A percentile compares a stretch with the other conserved stretches of the same genome.
Evolutionary conservation across 345 rosid genomes (phyloP).

Genomic region (Moricandia arvensis): DNA sequence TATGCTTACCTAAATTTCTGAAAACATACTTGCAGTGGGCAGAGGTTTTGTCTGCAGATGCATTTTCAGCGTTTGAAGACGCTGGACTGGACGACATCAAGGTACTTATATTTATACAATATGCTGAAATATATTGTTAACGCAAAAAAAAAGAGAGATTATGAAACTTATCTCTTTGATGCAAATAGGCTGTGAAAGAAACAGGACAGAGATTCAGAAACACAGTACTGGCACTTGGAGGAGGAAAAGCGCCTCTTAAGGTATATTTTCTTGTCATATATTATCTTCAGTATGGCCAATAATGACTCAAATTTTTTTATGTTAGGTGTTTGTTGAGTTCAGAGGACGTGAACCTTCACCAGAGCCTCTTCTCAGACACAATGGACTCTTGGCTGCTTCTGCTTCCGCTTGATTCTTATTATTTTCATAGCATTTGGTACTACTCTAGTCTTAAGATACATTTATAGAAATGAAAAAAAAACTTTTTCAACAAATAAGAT

Average conservation of each 20-base stretch:
- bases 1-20: constrained; percentile 22
- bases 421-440: neutral
- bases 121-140: neutral
- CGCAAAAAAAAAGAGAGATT: neutral
- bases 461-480: neutral
- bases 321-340: constrained; percentile 82
- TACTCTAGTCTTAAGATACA: neutral
- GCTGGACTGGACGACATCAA: constrained; percentile 72
- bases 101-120: constrained; percentile 46
- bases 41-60: constrained; percentile 97
- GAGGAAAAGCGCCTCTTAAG: constrained; percentile 84
- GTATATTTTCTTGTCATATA: constrained; percentile 31
- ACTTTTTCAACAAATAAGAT: constrained; percentile 18
- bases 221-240: constrained; percentile 94
- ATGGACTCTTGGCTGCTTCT: constrained; percentile 55
- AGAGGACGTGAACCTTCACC: constrained; percentile 98
- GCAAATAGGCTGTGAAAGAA: constrained; percentile 78
- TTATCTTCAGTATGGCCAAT: neutral
- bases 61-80: constrained; percentile 97
- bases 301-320: neutral
- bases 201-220: constrained; percentile 81
- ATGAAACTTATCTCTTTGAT: neutral
- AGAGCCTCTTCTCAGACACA: constrained; percentile 82
- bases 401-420: constrained; percentile 36
- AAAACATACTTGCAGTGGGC: constrained; percentile 74